Evolutionary conservation across 2,329 filamentous ascomycete genomes (phyloP), one percentile per base, ranked within the genome.

Genomic region (Beauveria bassiana): DNA sequence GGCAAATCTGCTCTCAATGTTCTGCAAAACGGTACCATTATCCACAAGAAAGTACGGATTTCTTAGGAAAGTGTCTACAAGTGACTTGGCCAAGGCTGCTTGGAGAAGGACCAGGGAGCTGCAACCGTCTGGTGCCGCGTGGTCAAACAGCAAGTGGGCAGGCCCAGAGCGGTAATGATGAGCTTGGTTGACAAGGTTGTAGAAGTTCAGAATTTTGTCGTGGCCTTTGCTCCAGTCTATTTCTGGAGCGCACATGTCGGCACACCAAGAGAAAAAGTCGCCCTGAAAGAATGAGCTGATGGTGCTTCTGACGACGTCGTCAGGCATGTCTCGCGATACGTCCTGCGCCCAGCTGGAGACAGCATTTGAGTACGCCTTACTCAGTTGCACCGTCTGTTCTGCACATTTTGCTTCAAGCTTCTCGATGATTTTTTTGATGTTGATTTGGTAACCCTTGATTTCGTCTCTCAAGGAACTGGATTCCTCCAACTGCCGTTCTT

Each of bases 311-410:
- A 50, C n/a, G 2, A 58, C 28, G 8, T 58, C 55, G 43, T 58
- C 55, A 0, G 55, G 55, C 55, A 58, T n/a, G 20, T 58, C 55
- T 20, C 55, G 55, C 8, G 55, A 58, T 6, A 58, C 55, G 16
- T 58, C 55, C 2, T 49, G n/a, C 14, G 20, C 31, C 55, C 45
- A 50, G 4, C 16, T 26, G 0, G 55, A 58, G 20, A 58, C 8
- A 3, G 55, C 43, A 2, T 12, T 14, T 0, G 55, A 47, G 14
- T 58, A 58, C 0, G 3, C 43, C 18, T 40, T 49, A 22, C 45
- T 50, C 1, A 58, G n/a, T 16, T 49, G 43, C 6, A 8, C n/a
- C 18, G 40, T 10, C 3, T 14, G 4, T 5, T 38, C n/a, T 10
- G 10, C 2, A 14, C 22, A n/a, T 3, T 38, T 34, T 18, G 8